A percentile compares a stretch with the other conserved stretches of the same genome.
These are phyloP conservation scores for Hypomyces perniciosus DNA, from an alignment of 2,329 filamentous ascomycete species.

Conservation along the genomic window DNA sequence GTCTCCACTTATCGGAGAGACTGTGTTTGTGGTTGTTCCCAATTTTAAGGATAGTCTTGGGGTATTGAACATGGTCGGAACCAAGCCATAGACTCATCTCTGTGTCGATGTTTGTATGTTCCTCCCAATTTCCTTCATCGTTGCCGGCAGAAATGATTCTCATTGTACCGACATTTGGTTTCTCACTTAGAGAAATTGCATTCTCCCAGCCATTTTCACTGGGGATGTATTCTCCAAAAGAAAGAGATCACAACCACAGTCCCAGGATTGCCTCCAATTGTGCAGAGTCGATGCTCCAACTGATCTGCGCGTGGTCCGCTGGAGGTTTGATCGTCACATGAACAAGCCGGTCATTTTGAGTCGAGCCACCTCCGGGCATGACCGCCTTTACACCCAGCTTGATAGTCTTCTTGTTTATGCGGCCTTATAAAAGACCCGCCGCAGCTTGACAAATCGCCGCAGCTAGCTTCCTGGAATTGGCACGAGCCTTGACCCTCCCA, in stretches of 20 bases:
- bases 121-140: neutral
- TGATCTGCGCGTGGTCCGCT: neutral
- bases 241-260: constrained; percentile 16
- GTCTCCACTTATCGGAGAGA: neutral
- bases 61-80: constrained; percentile 1
- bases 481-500: constrained; percentile 10
- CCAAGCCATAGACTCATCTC: constrained; percentile 16
- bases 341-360: neutral
- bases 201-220: neutral
- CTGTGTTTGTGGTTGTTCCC: neutral
- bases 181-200: neutral
- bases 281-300: constrained; percentile 14
- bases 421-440: neutral
- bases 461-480: constrained; percentile 5
- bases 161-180: neutral
- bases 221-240: neutral
- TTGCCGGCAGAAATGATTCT: constrained; percentile 10
- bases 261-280: constrained; percentile 17
- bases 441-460: constrained; percentile 8
- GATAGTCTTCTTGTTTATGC: neutral
- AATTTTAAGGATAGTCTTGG: neutral
- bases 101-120: neutral
- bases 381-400: neutral
- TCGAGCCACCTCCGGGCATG: neutral
- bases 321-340: neutral